These are phyloP conservation scores for Calonectria fujianensis DNA, from an alignment of 2,329 filamentous ascomycete species.

Conservation along the genomic window DNA sequence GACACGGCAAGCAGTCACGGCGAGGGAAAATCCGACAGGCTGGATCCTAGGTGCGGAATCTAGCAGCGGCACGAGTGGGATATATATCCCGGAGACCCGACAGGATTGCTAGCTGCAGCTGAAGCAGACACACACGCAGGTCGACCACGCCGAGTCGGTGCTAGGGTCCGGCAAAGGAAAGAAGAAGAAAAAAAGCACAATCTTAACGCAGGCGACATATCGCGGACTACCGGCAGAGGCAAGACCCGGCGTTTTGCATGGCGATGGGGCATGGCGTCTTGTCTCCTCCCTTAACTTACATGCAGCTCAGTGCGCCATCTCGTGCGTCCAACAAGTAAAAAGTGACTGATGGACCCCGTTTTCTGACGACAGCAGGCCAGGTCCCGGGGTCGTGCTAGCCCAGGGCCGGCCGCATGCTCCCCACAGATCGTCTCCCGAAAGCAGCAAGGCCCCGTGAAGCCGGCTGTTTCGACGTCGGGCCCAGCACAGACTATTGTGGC, in stretches of 20 bases:
- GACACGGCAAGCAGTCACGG: conserved; percentile 3
- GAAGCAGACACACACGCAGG: neutral
- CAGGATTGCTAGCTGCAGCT: conserved; percentile 16
- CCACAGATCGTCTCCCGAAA: conserved; percentile 38
- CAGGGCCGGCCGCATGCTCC: conserved; percentile 16
- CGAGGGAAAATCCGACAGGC: conserved; percentile 26
- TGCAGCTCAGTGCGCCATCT: conserved; percentile 11
- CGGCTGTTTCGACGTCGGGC: conserved; percentile 48
- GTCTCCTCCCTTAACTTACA: conserved; percentile 17
- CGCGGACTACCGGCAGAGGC: neutral
- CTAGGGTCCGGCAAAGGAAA: neutral
- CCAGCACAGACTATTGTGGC: conserved; percentile 30
- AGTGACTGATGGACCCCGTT: conserved; percentile 17
- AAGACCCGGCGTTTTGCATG: conserved; percentile 23
- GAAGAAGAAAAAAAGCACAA: conserved; percentile 8
- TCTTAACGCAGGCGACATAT: conserved; percentile 9
- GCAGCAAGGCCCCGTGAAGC: conserved; percentile 42
- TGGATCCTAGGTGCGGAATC: conserved; percentile 16
- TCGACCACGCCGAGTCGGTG: neutral
- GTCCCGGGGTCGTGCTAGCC: neutral
- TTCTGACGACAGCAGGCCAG: conserved; percentile 20
- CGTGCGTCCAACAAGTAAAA: neutral
- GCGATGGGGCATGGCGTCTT: neutral
- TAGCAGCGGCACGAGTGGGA: conserved; percentile 9
- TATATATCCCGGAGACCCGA: neutral